These are phyloP conservation scores for Chytridium lagenaria DNA, from an alignment of 371 early-diverging fungal genomes.

Conservation along the genomic window DNA sequence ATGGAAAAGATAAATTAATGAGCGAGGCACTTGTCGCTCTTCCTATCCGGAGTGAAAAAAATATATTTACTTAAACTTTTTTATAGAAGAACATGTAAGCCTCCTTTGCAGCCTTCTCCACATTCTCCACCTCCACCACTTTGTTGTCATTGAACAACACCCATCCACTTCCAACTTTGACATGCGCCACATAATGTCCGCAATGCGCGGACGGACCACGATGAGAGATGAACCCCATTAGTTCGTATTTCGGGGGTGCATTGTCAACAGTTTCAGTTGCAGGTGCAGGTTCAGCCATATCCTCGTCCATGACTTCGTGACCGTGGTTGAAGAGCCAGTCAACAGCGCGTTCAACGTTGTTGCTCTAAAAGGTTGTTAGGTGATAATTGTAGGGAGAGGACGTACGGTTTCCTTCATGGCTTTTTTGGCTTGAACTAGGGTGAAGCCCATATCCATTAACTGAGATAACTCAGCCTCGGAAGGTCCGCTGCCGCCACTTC, in stretches of 20 bases:
- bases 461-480: constrained; percentile 56
- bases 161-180: constrained; percentile 76
- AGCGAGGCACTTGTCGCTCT: too few relatives aligned
- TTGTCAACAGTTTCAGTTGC: constrained; percentile 35
- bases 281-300: not conserved
- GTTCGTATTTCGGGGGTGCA: constrained; percentile 66
- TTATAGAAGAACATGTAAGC: constrained; percentile 53
- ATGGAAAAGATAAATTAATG: too few relatives aligned
- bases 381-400: constrained; percentile 9
- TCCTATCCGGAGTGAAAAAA: too few relatives aligned
- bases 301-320: constrained; percentile 57
- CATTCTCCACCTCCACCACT: constrained; percentile 70
- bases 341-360: constrained; percentile 87
- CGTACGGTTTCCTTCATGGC: constrained; percentile 84
- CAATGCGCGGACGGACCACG: constrained; percentile 96
- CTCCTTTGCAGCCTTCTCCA: constrained; percentile 42
- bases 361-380: constrained; percentile 58
- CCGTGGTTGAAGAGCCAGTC: constrained; percentile 94
- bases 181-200: constrained; percentile 95
- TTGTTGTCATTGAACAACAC: constrained; percentile 93
- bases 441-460: constrained; percentile 93
- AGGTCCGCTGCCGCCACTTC: constrained; percentile 15
- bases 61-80: too few relatives aligned
- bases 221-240: constrained; percentile 91
- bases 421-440: constrained; percentile 74